Base-by-base conservation (phyloP, 2,329 filamentous ascomycete genomes). In the Tolypocladium album region DNA sequence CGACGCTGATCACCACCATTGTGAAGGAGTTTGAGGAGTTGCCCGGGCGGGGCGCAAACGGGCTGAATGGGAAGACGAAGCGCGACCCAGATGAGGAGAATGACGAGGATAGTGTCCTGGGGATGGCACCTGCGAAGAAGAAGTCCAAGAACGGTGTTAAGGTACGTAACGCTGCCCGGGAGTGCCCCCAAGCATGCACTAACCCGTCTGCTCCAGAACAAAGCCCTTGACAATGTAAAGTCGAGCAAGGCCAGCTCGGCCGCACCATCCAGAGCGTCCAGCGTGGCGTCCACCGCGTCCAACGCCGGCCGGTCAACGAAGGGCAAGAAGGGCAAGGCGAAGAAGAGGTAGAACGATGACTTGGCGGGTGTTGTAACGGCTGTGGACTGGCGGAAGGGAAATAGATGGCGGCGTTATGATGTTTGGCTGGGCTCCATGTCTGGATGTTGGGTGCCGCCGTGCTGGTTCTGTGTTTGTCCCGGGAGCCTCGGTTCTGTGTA, bases 1-100 rank as follows among this genome's bases (percentile, higher is more conserved):
- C 90, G 39, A 99, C 95, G 1, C 82, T 99, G 58, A 85, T 99
- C 64, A 96, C 93, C 42, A 96, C 94, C 0, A 91, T 99, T 56
- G 89, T 94, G 58, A 89, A 94, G 74, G 94, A 99, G 75, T 96
- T 97, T 73, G 93, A 97, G 70, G 86, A 88, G 59, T 74, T 78
- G 43, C 80, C 81, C 55, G 75, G 78, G 24, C 82, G 79, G 61
- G 76, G 76, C 12, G 69, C 74, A 7, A 88, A 87, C 60, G 84
- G 84, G 17, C 75, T 78, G 39, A 89, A 91, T 65, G 86, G 86
- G 63, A 87, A 77, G 66, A 81, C 82, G 42, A 94, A 94, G 78
- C 86, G 90, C 66, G 88, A 90, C 68, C 78, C 77, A 3, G 88
- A 89, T 8, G 91, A 93, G 55, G 91, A 94, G 47, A 91, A 94